Evolutionary conservation across 345 rosid species (phyloP).

Genomic region (Ailanthus altissimus): DNA sequence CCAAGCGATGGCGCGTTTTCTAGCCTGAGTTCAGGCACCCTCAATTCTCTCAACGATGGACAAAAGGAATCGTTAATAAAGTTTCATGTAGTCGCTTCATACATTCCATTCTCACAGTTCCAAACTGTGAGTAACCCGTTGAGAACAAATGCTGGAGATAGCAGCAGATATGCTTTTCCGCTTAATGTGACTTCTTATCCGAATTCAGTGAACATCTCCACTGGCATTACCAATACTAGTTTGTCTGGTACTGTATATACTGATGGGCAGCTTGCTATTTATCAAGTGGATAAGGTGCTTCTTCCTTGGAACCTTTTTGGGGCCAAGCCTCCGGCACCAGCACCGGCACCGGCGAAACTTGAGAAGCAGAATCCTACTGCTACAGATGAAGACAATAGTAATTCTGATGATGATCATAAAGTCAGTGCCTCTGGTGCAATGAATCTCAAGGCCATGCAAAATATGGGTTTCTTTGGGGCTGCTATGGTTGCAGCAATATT

Average conservation of each 20-base stretch:
- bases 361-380: conserved; percentile 25
- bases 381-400: conserved; percentile 20
- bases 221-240: conserved; percentile 41
- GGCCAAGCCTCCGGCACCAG: conserved; percentile 45
- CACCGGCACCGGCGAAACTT: conserved; percentile 36
- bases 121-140: conserved; percentile 46
- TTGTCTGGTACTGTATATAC: conserved; percentile 33
- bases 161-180: conserved; percentile 23
- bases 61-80: conserved; percentile 34
- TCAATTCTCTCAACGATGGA: conserved; percentile 32
- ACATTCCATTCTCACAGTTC: conserved; percentile 34
- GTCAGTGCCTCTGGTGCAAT: neutral
- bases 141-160: conserved; percentile 39
- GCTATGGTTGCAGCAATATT: conserved; percentile 9
- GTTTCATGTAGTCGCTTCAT: conserved; percentile 36
- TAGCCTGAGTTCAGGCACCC: conserved; percentile 35
- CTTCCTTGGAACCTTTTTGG: conserved; percentile 42
- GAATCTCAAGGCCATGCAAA: neutral
- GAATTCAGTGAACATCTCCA: conserved; percentile 40
- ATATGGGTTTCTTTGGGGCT: neutral
- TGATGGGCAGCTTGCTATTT: conserved; percentile 43
- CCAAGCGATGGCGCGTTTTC: conserved; percentile 39
- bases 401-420: neutral
- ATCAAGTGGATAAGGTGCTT: conserved; percentile 45
- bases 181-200: conserved; percentile 33